Evolutionary conservation across 2,329 filamentous ascomycete genomes (phyloP).

Genomic region (Fusarium transvaalense): DNA sequence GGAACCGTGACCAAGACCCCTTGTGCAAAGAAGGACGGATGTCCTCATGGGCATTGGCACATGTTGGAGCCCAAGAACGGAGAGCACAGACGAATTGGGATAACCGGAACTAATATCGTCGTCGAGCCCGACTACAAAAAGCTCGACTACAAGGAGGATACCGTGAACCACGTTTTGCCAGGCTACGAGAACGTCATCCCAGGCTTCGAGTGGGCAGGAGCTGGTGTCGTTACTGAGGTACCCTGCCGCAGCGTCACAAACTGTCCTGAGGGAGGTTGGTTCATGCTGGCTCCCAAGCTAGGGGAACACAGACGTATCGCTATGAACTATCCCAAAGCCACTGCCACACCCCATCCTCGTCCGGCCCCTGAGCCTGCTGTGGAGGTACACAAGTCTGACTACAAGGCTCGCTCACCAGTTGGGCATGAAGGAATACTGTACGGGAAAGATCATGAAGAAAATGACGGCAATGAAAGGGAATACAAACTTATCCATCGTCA

Average conservation of each 20-base stretch:
- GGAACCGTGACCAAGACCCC: constrained; percentile 1
- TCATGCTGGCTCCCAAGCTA: not conserved
- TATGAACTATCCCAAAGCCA: constrained; percentile 1
- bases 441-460: not conserved
- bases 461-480: not conserved
- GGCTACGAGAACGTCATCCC: constrained; percentile 9
- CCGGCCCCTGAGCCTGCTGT: not conserved
- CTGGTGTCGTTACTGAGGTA: constrained; percentile 1
- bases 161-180: not conserved
- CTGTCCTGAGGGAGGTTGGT: constrained; percentile 2
- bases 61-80: constrained; percentile 8
- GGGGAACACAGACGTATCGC: constrained; percentile 5
- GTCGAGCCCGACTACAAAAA: not conserved
- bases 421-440: not conserved
- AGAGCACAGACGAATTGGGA: constrained; percentile 4
- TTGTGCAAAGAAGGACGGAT: not conserved
- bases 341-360: not conserved
- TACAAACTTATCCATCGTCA: not conserved
- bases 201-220: constrained; percentile 6
- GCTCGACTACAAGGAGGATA: constrained; percentile 1
- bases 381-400: not conserved
- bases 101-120: not conserved
- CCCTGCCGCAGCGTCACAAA: not conserved
- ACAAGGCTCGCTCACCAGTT: not conserved
- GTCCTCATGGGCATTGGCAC: constrained; percentile 4